phyloP scores from a whole-genome alignment of 805 yeast species.

The Cyberlindnera petersonii region DNA sequence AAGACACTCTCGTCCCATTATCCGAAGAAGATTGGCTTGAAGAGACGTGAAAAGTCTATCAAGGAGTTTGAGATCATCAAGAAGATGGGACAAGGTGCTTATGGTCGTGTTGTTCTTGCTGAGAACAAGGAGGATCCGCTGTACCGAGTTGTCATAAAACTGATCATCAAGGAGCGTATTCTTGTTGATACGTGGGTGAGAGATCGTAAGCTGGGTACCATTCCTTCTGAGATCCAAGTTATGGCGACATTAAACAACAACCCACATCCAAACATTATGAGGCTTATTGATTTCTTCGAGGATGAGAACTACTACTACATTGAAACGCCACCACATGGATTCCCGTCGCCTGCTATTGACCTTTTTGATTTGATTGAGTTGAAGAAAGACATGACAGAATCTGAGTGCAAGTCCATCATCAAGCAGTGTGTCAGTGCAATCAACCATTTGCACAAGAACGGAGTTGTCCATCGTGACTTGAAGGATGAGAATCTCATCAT shows the following conservation, averaged over 20 bases:
- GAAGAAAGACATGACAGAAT: slow-evolving; percentile 73
- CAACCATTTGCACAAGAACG: slow-evolving; percentile 75
- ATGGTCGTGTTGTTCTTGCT: slow-evolving; percentile 87
- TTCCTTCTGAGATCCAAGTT: slow-evolving; percentile 94
- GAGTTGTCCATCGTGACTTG: slow-evolving; percentile 90
- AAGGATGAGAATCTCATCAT: slow-evolving; percentile 93
- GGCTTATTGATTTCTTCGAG: slow-evolving; percentile 87
- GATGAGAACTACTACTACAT: slow-evolving; percentile 86
- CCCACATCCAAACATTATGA: slow-evolving; percentile 86
- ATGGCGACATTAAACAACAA: slow-evolving; percentile 73
- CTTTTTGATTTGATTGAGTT: slow-evolving; percentile 89
- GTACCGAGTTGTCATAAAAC: slow-evolving; percentile 74
- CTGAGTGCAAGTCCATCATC: slow-evolving; percentile 74
- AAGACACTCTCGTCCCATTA: slow-evolving; percentile 32
- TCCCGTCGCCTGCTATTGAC: slow-evolving; percentile 82
- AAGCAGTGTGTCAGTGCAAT: slow-evolving; percentile 77
- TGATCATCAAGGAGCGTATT: slow-evolving; percentile 88
- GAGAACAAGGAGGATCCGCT: slow-evolving; percentile 57
- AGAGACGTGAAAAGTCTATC: slow-evolving; percentile 67
- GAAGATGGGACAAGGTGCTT: slow-evolving; percentile 93
- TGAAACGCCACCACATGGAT: slow-evolving; percentile 88
- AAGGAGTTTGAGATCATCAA: slow-evolving; percentile 67
- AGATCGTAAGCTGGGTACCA: slow-evolving; percentile 85
- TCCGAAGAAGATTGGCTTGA: slow-evolving; percentile 54
- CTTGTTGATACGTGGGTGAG: slow-evolving; percentile 97